Conservation (phyloP, 2,329 filamentous ascomycete genomes). For the Didymellaceae sp. region DNA sequence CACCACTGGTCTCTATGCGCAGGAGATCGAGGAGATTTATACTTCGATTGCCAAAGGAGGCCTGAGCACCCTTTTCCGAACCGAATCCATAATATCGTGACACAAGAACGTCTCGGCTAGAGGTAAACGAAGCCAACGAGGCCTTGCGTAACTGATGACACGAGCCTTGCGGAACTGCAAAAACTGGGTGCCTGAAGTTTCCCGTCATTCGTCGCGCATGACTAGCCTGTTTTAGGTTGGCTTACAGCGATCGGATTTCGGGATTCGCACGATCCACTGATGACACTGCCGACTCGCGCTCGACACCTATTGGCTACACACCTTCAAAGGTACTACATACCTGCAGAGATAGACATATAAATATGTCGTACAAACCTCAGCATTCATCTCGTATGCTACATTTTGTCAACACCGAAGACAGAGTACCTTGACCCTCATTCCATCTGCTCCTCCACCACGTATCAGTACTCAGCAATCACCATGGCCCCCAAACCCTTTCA, state of each 20-base stretch:
- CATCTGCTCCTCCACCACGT: background rate
- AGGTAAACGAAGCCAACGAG: too few relatives aligned
- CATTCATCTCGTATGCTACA: too few relatives aligned
- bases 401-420: too few relatives aligned
- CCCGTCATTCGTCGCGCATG: too few relatives aligned
- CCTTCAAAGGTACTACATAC: too few relatives aligned
- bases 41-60: slow-evolving; percentile 15
- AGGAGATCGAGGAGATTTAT: slow-evolving; percentile 59
- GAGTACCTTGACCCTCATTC: background rate
- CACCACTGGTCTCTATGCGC: slow-evolving; percentile 51
- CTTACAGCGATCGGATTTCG: background rate
- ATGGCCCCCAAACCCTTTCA: slow-evolving; percentile 37
- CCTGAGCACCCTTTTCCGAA: slow-evolving; percentile 16
- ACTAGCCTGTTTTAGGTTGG: too few relatives aligned
- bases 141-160: too few relatives aligned
- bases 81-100: slow-evolving; percentile 5
- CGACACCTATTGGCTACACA: background rate
- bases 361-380: too few relatives aligned
- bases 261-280: background rate
- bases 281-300: background rate
- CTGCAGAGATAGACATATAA: too few relatives aligned
- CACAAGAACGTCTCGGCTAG: background rate
- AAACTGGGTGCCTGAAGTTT: too few relatives aligned
- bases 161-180: too few relatives aligned
- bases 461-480: background rate